A percentile compares a stretch with the other conserved stretches of the same genome.
Evolutionary conservation across 176 grass and related monocot species (phyloP).

Genomic region (Eragrostis nindensis): DNA sequence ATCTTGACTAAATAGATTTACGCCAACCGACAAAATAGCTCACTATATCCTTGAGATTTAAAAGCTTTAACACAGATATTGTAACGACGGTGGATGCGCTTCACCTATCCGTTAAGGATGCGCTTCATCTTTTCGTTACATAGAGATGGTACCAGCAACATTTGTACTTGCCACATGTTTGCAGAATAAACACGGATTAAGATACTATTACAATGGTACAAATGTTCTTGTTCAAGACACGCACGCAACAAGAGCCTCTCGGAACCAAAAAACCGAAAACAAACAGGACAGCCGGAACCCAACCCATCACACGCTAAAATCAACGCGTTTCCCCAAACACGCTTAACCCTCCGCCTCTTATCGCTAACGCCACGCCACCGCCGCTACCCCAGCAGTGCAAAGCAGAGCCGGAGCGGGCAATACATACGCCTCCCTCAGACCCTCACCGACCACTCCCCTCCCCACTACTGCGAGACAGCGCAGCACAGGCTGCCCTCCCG

Average conservation of each 20-base stretch:
- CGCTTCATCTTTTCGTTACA: neutral
- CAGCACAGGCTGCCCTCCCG: constrained; percentile 31
- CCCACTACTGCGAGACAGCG: constrained; percentile 36
- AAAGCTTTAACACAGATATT: neutral
- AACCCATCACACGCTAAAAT: neutral
- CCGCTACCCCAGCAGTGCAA: neutral
- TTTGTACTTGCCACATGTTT: neutral
- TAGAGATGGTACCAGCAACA: neutral
- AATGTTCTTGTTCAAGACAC: constrained; percentile 2
- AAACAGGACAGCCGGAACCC: constrained; percentile 15
- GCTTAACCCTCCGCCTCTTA: constrained; percentile 22
- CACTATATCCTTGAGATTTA: neutral
- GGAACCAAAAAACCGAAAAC: neutral
- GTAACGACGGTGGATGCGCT: neutral
- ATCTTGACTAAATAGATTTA: too few species aligned
- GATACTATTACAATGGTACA: neutral
- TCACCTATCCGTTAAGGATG: too few species aligned
- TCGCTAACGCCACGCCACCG: constrained; percentile 34
- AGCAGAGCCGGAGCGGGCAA: neutral
- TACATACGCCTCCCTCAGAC: constrained; percentile 36
- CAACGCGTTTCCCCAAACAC: constrained; percentile 45
- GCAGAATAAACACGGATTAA: neutral
- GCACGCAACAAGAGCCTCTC: neutral
- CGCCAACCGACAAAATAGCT: neutral
- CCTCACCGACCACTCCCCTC: constrained; percentile 18